Evolutionary conservation across 1,139 yeast species (phyloP), one percentile per base, ranked within the genome.

Genomic region (Saccharomyces uvarum): DNA sequence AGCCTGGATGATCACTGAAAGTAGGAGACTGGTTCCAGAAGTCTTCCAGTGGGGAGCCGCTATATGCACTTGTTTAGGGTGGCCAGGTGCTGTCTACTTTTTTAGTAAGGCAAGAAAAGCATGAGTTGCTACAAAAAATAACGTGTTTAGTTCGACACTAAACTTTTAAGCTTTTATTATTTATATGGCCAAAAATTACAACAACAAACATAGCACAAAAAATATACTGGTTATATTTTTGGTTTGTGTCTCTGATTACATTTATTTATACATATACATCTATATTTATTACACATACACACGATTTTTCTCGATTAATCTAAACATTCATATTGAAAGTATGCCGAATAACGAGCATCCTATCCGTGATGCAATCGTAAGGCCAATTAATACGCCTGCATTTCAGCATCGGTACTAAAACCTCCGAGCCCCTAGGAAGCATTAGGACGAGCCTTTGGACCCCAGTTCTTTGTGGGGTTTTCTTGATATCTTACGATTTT

Each of bases 381-480:
- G 24, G 24, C 13, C 6, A 9, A 33, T 11, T 16, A 38, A 8
- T 24, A 14, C 9, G 19, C 44, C 9, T 38, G 9, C 13, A 13
- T 38, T 16, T 3, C 24, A 38, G 24, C 24, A 16, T 21, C 16
- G 16, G 16, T 9, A 38, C 44, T 38, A 16, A n/a, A n/a, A 6
- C 6, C 11, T 19, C n/a, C 19, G 19, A 6, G 11, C 19, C 3
- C 24, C 9, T 38, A 38, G 16, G 44, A 38, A 19, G 44, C 19
- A 11, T 38, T 38, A 9, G 93, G 93, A 64, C 84, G 81, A 3
- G 95, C 82, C 73, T 87, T 88, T 42, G 97, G 99, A 0, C 99
- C 99, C 99, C 99, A 93, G 68, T 88, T 85, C 70, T 86, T 88
- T 1, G 88, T 80, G 11, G 99, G 99, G 68, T 91, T 91, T 66